These are phyloP conservation scores for Chaetomium sp. DNA, from an alignment of 2,329 filamentous ascomycete species.

Conservation along the genomic window DNA sequence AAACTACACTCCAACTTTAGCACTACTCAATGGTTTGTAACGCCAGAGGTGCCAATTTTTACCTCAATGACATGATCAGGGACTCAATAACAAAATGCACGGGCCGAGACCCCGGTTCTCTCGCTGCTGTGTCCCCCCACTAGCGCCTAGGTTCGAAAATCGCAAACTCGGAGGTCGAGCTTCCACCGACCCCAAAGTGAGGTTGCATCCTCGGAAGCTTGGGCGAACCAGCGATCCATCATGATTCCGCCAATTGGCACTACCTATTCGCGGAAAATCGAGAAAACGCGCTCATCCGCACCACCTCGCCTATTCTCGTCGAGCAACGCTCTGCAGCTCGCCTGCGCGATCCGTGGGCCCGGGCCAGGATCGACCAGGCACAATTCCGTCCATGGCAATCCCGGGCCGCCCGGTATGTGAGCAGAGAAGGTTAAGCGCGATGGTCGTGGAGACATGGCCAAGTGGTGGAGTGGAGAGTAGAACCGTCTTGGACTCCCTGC, in stretches of 20 bases:
- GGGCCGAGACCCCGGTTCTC: no score
- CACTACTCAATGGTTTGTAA: no score
- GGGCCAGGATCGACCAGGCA: constrained; percentile 7
- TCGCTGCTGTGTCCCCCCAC: no score
- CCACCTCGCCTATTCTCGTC: constrained; percentile 7
- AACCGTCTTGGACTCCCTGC: no score
- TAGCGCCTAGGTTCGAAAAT: neutral
- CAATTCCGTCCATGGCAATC: neutral
- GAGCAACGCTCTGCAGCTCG: neutral
- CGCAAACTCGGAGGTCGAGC: constrained; percentile 17
- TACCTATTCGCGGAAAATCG: constrained; percentile 19
- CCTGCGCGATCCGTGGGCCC: constrained; percentile 15
- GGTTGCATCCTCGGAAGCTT: constrained; percentile 19
- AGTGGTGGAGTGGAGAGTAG: no score
- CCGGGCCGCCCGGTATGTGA: neutral
- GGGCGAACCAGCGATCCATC: neutral
- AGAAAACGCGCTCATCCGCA: neutral
- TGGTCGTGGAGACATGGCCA: no score
- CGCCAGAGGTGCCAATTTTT: no score
- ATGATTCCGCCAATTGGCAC: constrained; percentile 4
- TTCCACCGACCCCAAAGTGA: constrained; percentile 14
- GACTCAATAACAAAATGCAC: no score
- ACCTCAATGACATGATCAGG: no score
- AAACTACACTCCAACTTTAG: no score
- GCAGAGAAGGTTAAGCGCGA: no score